phyloP scores from a whole-genome alignment of 257 asterid genomes.

The Leonotis leonurus region DNA sequence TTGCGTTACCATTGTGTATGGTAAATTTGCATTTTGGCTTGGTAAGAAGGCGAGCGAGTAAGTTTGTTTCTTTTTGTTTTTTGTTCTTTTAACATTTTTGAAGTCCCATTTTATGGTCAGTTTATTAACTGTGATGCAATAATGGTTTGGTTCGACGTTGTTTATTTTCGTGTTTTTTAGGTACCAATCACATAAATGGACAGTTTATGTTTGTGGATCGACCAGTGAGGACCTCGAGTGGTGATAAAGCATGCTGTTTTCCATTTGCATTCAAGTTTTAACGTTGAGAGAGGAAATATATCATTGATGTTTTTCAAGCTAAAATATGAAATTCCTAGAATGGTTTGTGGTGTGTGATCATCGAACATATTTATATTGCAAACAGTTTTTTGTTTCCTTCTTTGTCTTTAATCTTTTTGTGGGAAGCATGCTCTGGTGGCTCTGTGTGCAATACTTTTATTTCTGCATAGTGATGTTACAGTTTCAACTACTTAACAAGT shows the following conservation, averaged over 20 bases:
- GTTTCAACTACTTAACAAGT: neutral
- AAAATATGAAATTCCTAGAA: neutral
- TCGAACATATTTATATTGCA: neutral
- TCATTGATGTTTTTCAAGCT: neutral
- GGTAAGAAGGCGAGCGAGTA: conserved; percentile 99
- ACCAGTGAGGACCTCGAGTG: conserved; percentile 82
- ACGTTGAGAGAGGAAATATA: conserved; percentile 2
- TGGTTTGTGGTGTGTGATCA: no score
- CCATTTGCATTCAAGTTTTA: conserved; percentile 91
- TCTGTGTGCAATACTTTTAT: neutral
- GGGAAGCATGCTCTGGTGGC: neutral
- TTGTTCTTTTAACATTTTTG: neutral
- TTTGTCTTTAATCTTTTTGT: neutral
- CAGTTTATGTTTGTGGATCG: conserved; percentile 83
- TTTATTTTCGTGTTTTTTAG: conserved; percentile 26
- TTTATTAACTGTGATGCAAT: conserved; percentile 23
- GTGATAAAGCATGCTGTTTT: conserved; percentile 78
- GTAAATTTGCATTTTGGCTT: conserved; percentile 95
- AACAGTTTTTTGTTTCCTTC: neutral
- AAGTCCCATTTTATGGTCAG: neutral
- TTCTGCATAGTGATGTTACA: neutral
- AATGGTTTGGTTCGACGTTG: neutral
- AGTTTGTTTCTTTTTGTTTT: conserved; percentile 17
- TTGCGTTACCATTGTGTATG: conserved; percentile 75
- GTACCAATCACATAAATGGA: conserved; percentile 87